Evolutionary conservation across 75 land plant genomes (phyloP).

Genomic region (Cryptomeria japonica): DNA sequence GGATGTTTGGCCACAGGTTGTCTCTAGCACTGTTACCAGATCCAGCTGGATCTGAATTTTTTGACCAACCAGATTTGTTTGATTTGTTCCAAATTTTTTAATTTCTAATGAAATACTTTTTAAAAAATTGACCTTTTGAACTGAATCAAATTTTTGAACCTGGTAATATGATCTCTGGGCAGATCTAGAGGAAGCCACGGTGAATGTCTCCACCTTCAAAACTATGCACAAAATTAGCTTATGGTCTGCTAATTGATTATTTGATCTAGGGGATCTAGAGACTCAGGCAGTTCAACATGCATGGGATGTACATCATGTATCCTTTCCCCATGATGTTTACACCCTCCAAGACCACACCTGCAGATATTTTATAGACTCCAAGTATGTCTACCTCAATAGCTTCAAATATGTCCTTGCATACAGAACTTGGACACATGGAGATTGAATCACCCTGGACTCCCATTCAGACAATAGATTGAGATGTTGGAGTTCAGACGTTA

Average conservation of each 20-base stretch:
- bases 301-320: neutral
- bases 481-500: neutral
- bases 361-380: neutral
- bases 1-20: too few species aligned
- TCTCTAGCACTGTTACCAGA: too few species aligned
- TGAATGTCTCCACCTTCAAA: neutral
- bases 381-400: neutral
- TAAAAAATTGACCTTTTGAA: too few species aligned
- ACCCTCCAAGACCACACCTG: neutral
- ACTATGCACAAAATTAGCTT: too few species aligned
- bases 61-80: too few species aligned
- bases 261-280: neutral
- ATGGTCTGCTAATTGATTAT: too few species aligned
- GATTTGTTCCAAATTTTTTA: too few species aligned
- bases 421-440: neutral
- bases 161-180: too few species aligned
- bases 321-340: neutral
- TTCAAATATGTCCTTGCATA: neutral
- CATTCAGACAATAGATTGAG: neutral
- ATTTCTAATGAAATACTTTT: too few species aligned
- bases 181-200: too few species aligned
- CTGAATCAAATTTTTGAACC: too few species aligned
- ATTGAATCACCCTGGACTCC: neutral
- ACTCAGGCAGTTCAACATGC: neutral
- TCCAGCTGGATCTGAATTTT: too few species aligned